A percentile compares a stretch with the other conserved stretches of the same genome.
These are phyloP conservation scores for Mrakia gelida DNA, from an alignment of 768 basidiomycete genomes.

Conservation along the genomic window DNA sequence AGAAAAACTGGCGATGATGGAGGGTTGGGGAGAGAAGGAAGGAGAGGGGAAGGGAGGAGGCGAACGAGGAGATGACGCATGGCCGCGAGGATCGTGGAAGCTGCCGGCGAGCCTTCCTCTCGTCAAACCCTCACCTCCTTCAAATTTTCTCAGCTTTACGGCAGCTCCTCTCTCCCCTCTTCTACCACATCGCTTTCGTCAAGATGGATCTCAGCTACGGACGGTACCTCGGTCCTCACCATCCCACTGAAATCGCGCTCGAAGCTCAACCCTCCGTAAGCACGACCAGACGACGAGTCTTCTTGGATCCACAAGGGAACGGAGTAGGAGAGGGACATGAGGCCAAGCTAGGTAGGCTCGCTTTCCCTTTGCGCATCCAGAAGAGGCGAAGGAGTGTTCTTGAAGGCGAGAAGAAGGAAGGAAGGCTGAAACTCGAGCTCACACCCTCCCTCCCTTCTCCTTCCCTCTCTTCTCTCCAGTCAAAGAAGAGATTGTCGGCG, in stretches of 20 bases:
- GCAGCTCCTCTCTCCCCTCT: not conserved
- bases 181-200: not conserved
- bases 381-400: no score
- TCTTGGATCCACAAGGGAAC: slow-evolving; percentile 39
- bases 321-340: slow-evolving; percentile 42
- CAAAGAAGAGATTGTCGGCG: slow-evolving; percentile 38
- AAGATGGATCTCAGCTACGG: slow-evolving; percentile 40
- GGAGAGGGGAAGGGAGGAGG: not conserved
- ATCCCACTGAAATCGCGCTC: slow-evolving; percentile 39
- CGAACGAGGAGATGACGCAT: not conserved
- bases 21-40: not conserved
- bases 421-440: not conserved
- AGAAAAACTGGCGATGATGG: not conserved
- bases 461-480: not conserved
- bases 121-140: not conserved
- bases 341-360: slow-evolving; percentile 36
- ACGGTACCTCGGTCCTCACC: slow-evolving; percentile 41
- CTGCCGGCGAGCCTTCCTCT: no score
- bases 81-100: no score
- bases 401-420: no score
- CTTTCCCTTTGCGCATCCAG: not conserved
- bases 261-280: slow-evolving; percentile 38
- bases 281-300: slow-evolving; percentile 41
- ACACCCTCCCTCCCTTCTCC: not conserved
- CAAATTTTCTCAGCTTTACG: not conserved